phyloP scores from a whole-genome alignment of 2,329 filamentous ascomycete species.

The Achaetomium macrosporum region DNA sequence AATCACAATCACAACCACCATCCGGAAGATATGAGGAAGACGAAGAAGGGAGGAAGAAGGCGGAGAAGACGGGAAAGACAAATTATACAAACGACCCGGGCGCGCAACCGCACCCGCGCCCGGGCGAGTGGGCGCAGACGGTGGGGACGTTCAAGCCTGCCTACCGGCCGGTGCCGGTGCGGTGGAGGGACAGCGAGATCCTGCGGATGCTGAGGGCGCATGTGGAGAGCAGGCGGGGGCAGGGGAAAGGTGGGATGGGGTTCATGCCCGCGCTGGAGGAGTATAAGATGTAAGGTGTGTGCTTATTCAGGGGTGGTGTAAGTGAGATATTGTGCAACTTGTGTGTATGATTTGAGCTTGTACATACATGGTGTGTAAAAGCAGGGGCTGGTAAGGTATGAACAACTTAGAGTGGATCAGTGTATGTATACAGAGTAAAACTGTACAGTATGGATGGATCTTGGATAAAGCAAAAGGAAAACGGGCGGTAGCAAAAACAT shows the following conservation, averaged over 20 bases:
- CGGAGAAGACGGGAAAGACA: background rate
- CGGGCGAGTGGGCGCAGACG: constrained; percentile 95
- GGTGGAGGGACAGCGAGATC: constrained; percentile 82
- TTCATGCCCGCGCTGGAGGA: constrained; percentile 17
- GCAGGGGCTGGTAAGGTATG: no score
- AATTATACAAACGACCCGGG: constrained; percentile 12
- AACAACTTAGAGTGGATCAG: no score
- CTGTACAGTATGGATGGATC: no score
- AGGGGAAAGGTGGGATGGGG: constrained; percentile 11
- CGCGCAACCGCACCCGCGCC: constrained; percentile 27
- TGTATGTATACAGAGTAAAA: no score
- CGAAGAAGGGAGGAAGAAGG: background rate
- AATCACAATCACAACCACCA: constrained; percentile 6
- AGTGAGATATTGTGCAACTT: no score
- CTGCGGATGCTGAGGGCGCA: constrained; percentile 71
- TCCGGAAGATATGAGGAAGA: background rate
- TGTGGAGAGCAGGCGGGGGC: constrained; percentile 54
- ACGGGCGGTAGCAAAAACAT: no score
- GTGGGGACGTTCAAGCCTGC: constrained; percentile 90
- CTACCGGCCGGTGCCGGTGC: constrained; percentile 78
- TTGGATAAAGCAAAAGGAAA: no score
- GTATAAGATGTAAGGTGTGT: constrained; percentile 3
- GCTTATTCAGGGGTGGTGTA: no score
- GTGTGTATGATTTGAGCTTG: no score
- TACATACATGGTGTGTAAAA: background rate